Conservation (phyloP, 2,329 filamentous ascomycete genomes). For the Pestalotiopsis sp. region DNA sequence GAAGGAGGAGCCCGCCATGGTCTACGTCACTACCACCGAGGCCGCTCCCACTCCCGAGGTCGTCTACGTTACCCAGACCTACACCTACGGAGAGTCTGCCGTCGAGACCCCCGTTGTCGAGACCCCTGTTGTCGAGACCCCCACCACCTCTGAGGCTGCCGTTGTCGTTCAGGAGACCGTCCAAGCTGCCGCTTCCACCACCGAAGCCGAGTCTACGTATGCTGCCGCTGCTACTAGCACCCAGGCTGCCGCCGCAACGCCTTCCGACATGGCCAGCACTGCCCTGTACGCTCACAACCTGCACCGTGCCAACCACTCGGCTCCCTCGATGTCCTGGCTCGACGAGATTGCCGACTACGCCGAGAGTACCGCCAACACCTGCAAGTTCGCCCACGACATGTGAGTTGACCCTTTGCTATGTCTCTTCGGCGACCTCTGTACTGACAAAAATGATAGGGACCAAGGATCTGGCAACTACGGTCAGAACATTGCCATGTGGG, state of each 20-base stretch:
- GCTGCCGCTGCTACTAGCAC: neutral
- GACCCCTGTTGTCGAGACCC: neutral
- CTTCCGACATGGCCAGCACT: conserved; percentile 36
- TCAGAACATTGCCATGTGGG: conserved; percentile 82
- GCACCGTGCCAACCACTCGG: conserved; percentile 81
- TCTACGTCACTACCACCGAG: conserved; percentile 8
- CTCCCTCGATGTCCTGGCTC: conserved; percentile 65
- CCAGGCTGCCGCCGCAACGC: conserved; percentile 10
- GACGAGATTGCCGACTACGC: conserved; percentile 64
- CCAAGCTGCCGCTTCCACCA: conserved; percentile 11
- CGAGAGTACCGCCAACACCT: conserved; percentile 60
- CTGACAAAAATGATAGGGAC: conserved; percentile 43
- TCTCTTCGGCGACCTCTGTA: neutral
- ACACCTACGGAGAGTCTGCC: conserved; percentile 2
- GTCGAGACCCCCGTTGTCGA: conserved; percentile 1
- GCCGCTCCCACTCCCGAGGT: conserved; percentile 14
- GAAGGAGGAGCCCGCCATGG: neutral
- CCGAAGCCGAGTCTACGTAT: neutral
- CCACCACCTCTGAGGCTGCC: neutral
- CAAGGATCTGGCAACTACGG: conserved; percentile 70
- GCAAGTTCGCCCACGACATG: conserved; percentile 76
- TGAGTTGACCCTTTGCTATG: conserved; percentile 43
- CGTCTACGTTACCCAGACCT: conserved; percentile 4
- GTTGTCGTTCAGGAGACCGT: conserved; percentile 1
- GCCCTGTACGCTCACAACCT: conserved; percentile 78